These are phyloP conservation scores for Coemansia linderi DNA, from an alignment of 371 early-diverging fungal species.

Conservation along the genomic window DNA sequence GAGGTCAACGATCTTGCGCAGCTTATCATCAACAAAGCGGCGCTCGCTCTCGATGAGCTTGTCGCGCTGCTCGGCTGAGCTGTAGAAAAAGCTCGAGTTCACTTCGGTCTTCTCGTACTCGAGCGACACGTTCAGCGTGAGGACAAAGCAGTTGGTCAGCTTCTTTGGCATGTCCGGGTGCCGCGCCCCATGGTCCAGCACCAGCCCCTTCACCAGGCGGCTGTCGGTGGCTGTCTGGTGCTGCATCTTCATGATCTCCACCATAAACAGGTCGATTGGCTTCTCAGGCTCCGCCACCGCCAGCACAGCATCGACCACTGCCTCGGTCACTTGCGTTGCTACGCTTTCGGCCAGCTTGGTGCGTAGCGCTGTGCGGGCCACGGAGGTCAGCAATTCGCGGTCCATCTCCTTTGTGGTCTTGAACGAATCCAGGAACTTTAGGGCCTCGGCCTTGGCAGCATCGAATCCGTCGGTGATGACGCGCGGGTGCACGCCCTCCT, in stretches of 20 bases:
- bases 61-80: conserved; percentile 97
- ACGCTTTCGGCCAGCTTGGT: conserved; percentile 93
- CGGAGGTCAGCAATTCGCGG: conserved; percentile 87
- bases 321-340: conserved; percentile 92
- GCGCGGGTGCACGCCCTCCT: conserved; percentile 97
- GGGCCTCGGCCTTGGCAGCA: conserved; percentile 90
- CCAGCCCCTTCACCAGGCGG: conserved; percentile 94
- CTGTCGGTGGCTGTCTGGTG: conserved; percentile 96
- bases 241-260: conserved; percentile 99
- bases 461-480: conserved; percentile 97
- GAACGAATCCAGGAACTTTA: conserved; percentile 89
- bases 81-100: conserved; percentile 99
- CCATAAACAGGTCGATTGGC: conserved; percentile 99
- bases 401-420: conserved; percentile 76
- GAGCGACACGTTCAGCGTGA: conserved; percentile 98
- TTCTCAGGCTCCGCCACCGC: conserved; percentile 72
- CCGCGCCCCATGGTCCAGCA: conserved; percentile 99
- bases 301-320: conserved; percentile 95
- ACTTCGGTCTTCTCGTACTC: conserved; percentile 99
- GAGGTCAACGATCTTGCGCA: conserved; percentile 94
- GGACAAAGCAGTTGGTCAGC: conserved; percentile 87
- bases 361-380: conserved; percentile 93
- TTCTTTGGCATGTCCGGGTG: conserved; percentile 99
- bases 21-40: conserved; percentile 91
- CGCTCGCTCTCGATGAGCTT: conserved; percentile 98